These are phyloP conservation scores for Evernia prunastri DNA, from an alignment of 495 filamentous ascomycete species.

Conservation along the genomic window DNA sequence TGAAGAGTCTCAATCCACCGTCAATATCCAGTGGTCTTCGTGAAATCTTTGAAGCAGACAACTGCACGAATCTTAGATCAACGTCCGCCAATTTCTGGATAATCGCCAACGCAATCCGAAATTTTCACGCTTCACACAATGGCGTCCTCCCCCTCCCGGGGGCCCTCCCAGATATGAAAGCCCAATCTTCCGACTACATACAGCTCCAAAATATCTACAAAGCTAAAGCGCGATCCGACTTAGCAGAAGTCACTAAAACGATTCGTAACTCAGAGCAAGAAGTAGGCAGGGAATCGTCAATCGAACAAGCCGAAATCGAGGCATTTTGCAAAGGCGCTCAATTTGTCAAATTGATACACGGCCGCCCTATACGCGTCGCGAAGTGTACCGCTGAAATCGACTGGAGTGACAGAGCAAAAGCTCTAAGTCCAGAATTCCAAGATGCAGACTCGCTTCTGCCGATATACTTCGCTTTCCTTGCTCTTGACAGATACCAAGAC, in stretches of 20 bases:
- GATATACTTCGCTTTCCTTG: conserved; percentile 68
- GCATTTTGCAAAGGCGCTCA: conserved; percentile 93
- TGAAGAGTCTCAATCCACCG: conserved; percentile 70
- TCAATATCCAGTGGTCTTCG: conserved; percentile 60
- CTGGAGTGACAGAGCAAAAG: conserved; percentile 33
- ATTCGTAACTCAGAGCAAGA: conserved; percentile 56
- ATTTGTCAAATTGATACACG: conserved; percentile 80
- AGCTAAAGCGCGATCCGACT: conserved; percentile 72
- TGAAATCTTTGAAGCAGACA: conserved; percentile 67
- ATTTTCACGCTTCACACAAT: conserved; percentile 64
- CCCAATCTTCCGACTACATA: conserved; percentile 85
- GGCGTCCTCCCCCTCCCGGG: conserved; percentile 73
- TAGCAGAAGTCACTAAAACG: conserved; percentile 65
- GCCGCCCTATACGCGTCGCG: conserved; percentile 47
- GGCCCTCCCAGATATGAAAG: conserved; percentile 95
- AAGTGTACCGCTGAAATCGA: conserved; percentile 26
- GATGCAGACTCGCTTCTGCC: conserved; percentile 58
- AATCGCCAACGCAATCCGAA: conserved; percentile 70
- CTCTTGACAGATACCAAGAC: conserved; percentile 42
- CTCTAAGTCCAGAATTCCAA: conserved; percentile 17
- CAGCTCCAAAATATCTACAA: conserved; percentile 93
- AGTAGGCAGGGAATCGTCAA: conserved; percentile 40
- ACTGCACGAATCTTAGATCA: conserved; percentile 44
- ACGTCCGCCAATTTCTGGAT: conserved; percentile 69
- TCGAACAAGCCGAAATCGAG: conserved; percentile 75